Evolutionary conservation across 2,329 filamentous ascomycete genomes (phyloP), one percentile per base, ranked within the genome.

Genomic region (Ceratocystis albifundus): DNA sequence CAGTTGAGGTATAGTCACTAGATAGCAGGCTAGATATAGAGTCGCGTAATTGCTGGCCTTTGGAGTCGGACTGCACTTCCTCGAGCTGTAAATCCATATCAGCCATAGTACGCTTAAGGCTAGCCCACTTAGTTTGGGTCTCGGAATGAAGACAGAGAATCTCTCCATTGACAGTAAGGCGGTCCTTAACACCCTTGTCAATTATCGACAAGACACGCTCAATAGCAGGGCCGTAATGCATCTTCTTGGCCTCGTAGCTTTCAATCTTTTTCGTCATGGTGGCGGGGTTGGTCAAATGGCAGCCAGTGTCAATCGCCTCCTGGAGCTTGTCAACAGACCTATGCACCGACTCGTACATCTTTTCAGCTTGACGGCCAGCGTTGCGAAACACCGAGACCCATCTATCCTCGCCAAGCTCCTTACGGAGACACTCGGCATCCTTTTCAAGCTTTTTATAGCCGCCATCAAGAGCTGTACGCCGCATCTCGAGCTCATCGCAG

Each of bases 381-480:
- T 94, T 93, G 66, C 93, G 85, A 78, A 99, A 99, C 45, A 97
- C 92, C 65, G 95, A 82, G 55, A 99, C 87, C 94, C 94, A 99
- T 66, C 91, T 87, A 73, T 99, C 94, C 74, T 99, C 94, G 32
- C 91, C 91, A 3, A 99, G 80, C 74, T 99, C 94, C 73, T 91
- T 88, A 69, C 92, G 84, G 61, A 99, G 76, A 1, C 89, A 88
- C 72, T 97, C 92, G 8, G 93, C 92, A 74, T 99, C 94, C 69
- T 86, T 85, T 74, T 96, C 89, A 1, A 99, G 82, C 73, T 88
- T 91, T 76, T 87, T 88, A 81, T 94, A 97, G 72, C 84, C 88
- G n/a, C 81, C 85, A 73, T 97, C 93, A 2, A 99, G 80, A 28
- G 84, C 83, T 0, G 82, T 80, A 67, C 88, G 83, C 67, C 90